Percentiles rank a stretch among this genome's conserved stretches.
Evolutionary conservation across 768 basidiomycete genomes (phyloP).

Genomic region (Sarcodon sp.): DNA sequence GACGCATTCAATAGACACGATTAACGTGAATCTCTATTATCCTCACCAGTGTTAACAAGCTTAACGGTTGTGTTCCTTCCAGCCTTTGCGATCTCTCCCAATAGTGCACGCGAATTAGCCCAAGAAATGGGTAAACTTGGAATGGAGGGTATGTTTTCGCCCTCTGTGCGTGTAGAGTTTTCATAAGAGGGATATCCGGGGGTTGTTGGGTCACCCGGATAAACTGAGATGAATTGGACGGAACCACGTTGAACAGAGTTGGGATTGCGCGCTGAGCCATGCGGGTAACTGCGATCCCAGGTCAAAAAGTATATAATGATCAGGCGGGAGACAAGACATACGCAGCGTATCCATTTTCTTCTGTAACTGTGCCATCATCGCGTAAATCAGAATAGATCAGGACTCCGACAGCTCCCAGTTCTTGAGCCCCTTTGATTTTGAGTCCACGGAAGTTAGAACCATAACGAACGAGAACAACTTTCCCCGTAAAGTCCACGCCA

Average conservation of each 20-base stretch:
- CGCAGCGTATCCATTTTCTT: constrained; percentile 60
- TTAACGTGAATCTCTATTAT: neutral
- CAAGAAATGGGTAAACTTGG: constrained; percentile 89
- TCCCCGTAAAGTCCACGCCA: constrained; percentile 66
- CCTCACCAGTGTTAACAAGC: constrained; percentile 45
- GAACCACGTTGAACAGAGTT: constrained; percentile 78
- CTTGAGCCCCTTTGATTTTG: constrained; percentile 80
- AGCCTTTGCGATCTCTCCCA: constrained; percentile 32
- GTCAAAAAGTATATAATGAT: neutral
- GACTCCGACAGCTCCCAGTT: constrained; percentile 65
- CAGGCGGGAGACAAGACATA: constrained; percentile 12
- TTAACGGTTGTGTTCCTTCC: constrained; percentile 32
- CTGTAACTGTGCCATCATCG: constrained; percentile 73
- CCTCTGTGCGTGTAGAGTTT: constrained; percentile 53
- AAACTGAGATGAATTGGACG: constrained; percentile 53
- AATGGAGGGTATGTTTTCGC: constrained; percentile 54
- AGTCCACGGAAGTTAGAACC: constrained; percentile 73
- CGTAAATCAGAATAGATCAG: constrained; percentile 80
- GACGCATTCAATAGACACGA: neutral
- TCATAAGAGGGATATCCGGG: constrained; percentile 83
- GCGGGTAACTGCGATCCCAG: constrained; percentile 41
- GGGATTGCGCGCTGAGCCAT: constrained; percentile 82
- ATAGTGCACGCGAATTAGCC: constrained; percentile 57
- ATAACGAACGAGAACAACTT: constrained; percentile 71
- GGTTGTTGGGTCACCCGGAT: constrained; percentile 70